Percentiles rank a stretch among this genome's conserved stretches.
Conservation (phyloP, 352 stramenopile species). For the Pythium aphanidermatum region DNA sequence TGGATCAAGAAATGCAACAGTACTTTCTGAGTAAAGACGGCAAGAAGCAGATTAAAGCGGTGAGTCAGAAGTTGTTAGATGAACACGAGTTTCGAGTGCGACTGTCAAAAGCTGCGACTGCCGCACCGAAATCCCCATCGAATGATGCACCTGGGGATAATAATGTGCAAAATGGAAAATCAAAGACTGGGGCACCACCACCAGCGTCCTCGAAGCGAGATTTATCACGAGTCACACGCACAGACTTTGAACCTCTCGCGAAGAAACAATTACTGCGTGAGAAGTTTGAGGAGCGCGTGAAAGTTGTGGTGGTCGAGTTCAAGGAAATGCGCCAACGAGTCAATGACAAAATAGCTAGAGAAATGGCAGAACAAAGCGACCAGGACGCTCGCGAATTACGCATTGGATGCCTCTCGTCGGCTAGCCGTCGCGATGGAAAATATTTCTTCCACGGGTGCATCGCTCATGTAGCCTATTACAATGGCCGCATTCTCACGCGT, state of each 20-base stretch:
- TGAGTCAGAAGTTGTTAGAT: constrained; percentile 69
- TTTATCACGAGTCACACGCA: constrained; percentile 44
- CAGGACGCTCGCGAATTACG: constrained; percentile 51
- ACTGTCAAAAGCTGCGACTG: constrained; percentile 33
- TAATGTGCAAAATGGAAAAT: not conserved
- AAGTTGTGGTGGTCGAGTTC: constrained; percentile 49
- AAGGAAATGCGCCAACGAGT: constrained; percentile 65
- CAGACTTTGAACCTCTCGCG: constrained; percentile 73
- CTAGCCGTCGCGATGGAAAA: constrained; percentile 58
- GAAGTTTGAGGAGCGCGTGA: constrained; percentile 60
- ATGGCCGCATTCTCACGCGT: constrained; percentile 35
- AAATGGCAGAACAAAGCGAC: constrained; percentile 55
- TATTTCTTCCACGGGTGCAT: constrained; percentile 83
- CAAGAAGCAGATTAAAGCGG: constrained; percentile 45
- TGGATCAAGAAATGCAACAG: constrained; percentile 52
- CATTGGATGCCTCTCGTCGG: constrained; percentile 68
- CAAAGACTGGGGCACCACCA: not conserved
- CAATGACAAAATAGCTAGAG: constrained; percentile 61
- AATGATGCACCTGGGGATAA: not conserved
- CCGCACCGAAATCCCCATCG: not conserved
- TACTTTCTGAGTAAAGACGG: constrained; percentile 76
- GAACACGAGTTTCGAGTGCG: constrained; percentile 80
- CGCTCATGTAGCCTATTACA: constrained; percentile 85
- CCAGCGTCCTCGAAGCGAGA: constrained; percentile 39
- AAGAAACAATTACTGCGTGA: constrained; percentile 80